Percentiles rank a stretch among this genome's conserved stretches.
Conservation (phyloP, 2,329 filamentous ascomycete species). For the Aspergillus amoenus region DNA sequence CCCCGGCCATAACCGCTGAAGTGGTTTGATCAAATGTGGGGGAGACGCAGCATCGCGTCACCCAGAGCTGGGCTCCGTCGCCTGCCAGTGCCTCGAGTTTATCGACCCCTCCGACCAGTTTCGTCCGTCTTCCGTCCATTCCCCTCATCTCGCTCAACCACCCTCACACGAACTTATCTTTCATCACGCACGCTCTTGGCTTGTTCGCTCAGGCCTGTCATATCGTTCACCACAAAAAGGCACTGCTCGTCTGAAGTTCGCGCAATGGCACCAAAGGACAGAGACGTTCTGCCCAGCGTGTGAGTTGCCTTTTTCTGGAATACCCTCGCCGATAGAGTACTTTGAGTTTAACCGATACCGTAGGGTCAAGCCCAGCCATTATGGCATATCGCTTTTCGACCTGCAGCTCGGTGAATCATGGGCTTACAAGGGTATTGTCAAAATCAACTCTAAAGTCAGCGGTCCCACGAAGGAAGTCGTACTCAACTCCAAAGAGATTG, state of each 20-base stretch:
- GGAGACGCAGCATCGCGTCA: slow-evolving; percentile 33
- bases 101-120: slow-evolving; percentile 28
- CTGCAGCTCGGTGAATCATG: slow-evolving; percentile 71
- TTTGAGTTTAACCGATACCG: slow-evolving; percentile 12
- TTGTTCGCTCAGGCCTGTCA: slow-evolving; percentile 15
- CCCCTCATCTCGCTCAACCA: slow-evolving; percentile 18
- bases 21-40: slow-evolving; percentile 30
- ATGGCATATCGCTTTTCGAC: slow-evolving; percentile 76
- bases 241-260: slow-evolving; percentile 43
- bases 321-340: neutral
- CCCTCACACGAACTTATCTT: slow-evolving; percentile 15
- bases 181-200: slow-evolving; percentile 15
- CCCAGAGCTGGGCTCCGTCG: slow-evolving; percentile 28
- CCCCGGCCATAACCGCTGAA: slow-evolving; percentile 6
- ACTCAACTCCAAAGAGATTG: slow-evolving; percentile 82
- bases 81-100: slow-evolving; percentile 21
- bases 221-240: slow-evolving; percentile 26
- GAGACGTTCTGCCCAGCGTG: slow-evolving; percentile 48
- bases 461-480: slow-evolving; percentile 73
- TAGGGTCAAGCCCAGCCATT: slow-evolving; percentile 80
- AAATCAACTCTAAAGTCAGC: slow-evolving; percentile 72
- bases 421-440: slow-evolving; percentile 82
- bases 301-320: slow-evolving; percentile 29
- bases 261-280: slow-evolving; percentile 45
- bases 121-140: slow-evolving; percentile 19